Evolutionary conservation across 192 early-diverging fungal genomes (phyloP).

Genomic region (Coemansia sp.): DNA sequence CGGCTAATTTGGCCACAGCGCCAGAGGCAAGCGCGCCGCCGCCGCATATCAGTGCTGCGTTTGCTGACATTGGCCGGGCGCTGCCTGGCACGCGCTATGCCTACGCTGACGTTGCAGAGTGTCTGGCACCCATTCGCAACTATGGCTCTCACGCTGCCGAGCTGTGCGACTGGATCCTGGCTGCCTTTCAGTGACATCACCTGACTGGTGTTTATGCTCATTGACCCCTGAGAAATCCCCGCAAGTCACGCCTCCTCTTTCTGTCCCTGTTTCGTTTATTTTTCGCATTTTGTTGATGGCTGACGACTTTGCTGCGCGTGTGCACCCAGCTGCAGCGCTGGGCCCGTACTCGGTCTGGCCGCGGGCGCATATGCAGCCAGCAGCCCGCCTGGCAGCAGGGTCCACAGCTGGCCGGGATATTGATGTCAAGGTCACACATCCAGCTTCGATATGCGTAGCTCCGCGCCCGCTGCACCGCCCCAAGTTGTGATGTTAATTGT

Average conservation of each 20-base stretch:
- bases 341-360: slow-evolving; percentile 29
- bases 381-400: neutral
- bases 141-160: slow-evolving; percentile 20
- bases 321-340: slow-evolving; percentile 27
- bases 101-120: no score
- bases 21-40: slow-evolving; percentile 17
- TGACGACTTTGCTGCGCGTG: slow-evolving; percentile 20
- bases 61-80: slow-evolving; percentile 17
- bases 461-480: slow-evolving; percentile 11
- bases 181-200: slow-evolving; percentile 12
- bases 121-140: slow-evolving; percentile 8
- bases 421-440: slow-evolving; percentile 29
- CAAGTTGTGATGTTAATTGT: slow-evolving; percentile 13
- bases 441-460: slow-evolving; percentile 13
- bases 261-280: no score
- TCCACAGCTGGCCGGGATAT: slow-evolving; percentile 4
- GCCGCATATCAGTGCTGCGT: slow-evolving; percentile 15
- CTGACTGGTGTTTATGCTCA: neutral
- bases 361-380: neutral
- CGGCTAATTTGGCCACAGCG: slow-evolving; percentile 6
- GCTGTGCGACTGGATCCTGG: slow-evolving; percentile 34
- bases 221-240: neutral
- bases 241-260: neutral
- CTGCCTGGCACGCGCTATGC: neutral
- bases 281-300: neutral